Percentiles rank a stretch among this genome's conserved stretches.
Evolutionary conservation across 148 eudicot genomes (phyloP).

Genomic region (Selenicereus undatus): DNA sequence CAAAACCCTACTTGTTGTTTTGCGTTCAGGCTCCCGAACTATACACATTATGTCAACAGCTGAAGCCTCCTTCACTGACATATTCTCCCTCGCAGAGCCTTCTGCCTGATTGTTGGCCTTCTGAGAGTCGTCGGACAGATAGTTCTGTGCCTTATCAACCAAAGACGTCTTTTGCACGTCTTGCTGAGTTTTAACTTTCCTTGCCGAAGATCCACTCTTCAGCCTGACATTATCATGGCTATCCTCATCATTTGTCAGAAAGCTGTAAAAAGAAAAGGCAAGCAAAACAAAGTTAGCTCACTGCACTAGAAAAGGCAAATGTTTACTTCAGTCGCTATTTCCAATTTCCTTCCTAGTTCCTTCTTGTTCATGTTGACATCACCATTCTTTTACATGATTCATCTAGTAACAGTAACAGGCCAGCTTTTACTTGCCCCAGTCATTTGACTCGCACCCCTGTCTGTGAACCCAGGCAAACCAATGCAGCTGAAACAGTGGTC

Average conservation of each 20-base stretch:
- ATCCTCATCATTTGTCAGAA: slow-evolving; percentile 30
- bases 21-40: slow-evolving; percentile 52
- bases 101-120: slow-evolving; percentile 13
- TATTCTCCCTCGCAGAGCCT: slow-evolving; percentile 16
- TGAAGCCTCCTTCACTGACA: slow-evolving; percentile 28
- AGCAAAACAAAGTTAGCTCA: neutral
- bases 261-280: slow-evolving; percentile 26
- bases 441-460: neutral
- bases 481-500: neutral
- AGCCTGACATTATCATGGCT: slow-evolving; percentile 35
- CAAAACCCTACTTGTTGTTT: slow-evolving; percentile 29
- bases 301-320: neutral
- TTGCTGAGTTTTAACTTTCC: slow-evolving; percentile 42
- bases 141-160: slow-evolving; percentile 34
- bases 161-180: slow-evolving; percentile 21
- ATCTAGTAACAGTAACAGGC: neutral
- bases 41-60: slow-evolving; percentile 61
- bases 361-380: neutral
- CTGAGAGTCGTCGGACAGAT: slow-evolving; percentile 23
- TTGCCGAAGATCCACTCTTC: slow-evolving; percentile 32
- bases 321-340: neutral
- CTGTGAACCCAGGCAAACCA: neutral
- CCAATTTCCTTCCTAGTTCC: neutral
- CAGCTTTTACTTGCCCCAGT: neutral
- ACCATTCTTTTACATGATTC: neutral